Evolutionary conservation across 129 eudicot species (phyloP).

Genomic region (Sambucus nigra): DNA sequence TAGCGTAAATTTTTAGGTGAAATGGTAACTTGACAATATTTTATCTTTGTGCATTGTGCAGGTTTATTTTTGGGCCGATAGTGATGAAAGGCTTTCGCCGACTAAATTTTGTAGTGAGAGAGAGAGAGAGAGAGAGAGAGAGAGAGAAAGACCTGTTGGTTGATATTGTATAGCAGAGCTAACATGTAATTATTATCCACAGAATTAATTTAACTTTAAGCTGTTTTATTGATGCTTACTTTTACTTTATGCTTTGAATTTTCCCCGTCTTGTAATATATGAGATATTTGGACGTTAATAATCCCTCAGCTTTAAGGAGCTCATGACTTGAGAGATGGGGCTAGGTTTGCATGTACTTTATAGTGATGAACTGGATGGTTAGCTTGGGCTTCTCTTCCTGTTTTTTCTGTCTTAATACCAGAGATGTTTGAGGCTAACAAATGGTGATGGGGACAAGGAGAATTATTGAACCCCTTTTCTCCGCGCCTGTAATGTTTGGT

Average conservation of each 20-base stretch:
- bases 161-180: slow-evolving; percentile 1
- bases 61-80: slow-evolving; percentile 16
- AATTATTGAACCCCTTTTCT: not conserved
- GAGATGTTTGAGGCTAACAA: not conserved
- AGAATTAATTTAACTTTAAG: too few relatives aligned
- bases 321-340: not conserved
- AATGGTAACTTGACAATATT: not conserved
- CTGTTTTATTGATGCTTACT: not conserved
- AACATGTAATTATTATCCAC: slow-evolving; percentile 27
- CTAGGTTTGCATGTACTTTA: not conserved
- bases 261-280: not conserved
- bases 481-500: not conserved
- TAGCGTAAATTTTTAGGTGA: too few relatives aligned
- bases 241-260: not conserved
- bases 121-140: slow-evolving; percentile 9
- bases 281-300: too few relatives aligned
- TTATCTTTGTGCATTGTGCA: slow-evolving; percentile 18
- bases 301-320: too few relatives aligned
- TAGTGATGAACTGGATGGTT: not conserved
- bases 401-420: not conserved
- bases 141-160: not conserved
- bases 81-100: slow-evolving; percentile 13
- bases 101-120: slow-evolving; percentile 32
- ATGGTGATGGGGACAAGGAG: not conserved
- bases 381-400: not conserved